Evolutionary conservation across 2,329 filamentous ascomycete species (phyloP).

Genomic region (Cercospora sojina): DNA sequence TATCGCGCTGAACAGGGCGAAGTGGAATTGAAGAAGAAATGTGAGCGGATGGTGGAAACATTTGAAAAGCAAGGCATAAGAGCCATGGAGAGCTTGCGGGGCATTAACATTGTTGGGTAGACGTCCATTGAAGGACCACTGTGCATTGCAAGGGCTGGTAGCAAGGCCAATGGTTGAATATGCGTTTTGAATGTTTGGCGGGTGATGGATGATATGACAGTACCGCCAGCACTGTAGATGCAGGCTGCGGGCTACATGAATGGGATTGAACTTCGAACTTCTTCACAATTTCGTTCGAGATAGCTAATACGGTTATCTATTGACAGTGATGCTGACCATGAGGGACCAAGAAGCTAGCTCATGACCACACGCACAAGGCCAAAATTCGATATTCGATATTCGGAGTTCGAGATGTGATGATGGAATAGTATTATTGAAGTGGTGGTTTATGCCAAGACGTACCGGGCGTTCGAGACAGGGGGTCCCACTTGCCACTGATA

Average conservation of each 20-base stretch:
- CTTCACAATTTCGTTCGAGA: not conserved
- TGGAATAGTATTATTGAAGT: not conserved
- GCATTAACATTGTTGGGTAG: slow-evolving; percentile 53
- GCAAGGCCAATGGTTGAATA: not conserved
- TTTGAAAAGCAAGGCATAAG: slow-evolving; percentile 82
- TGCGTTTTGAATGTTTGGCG: not conserved
- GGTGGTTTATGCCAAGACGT: slow-evolving; percentile 6
- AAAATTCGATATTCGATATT: slow-evolving; percentile 8
- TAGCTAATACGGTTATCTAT: not conserved
- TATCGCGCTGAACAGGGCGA: slow-evolving; percentile 79
- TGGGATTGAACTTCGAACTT: not conserved
- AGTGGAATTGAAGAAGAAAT: slow-evolving; percentile 73
- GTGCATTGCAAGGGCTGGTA: not conserved
- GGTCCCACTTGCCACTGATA: not conserved
- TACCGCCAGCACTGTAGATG: not conserved
- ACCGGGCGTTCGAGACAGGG: not conserved
- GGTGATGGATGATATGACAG: not conserved
- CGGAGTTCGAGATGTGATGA: not conserved
- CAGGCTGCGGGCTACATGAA: not conserved
- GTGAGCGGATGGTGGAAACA: slow-evolving; percentile 74
- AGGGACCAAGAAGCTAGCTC: not conserved
- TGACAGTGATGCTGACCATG: not conserved
- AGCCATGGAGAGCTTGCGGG: slow-evolving; percentile 76
- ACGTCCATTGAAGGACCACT: slow-evolving; percentile 21
- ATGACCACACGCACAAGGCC: slow-evolving; percentile 7